Base-by-base conservation (phyloP, 805 yeast genomes). In the Saccharomycopsis fibuligera region DNA sequence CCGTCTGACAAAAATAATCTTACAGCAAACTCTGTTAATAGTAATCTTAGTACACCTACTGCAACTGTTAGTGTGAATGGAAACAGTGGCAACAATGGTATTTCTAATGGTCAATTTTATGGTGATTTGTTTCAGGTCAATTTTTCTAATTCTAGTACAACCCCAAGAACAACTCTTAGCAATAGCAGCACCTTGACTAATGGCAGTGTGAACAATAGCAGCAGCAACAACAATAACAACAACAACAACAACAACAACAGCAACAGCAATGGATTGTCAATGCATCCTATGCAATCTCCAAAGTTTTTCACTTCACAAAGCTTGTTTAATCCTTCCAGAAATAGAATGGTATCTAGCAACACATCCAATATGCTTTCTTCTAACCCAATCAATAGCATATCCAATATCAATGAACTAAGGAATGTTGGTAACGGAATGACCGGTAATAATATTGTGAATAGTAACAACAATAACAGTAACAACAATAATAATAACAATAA, bases 341-440 rank as follows among this genome's bases (percentile, higher is more conserved):
- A n/a, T n/a, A n/a, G n/a, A n/a, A n/a, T n/a, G n/a, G n/a, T n/a
- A n/a, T n/a, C n/a, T n/a, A n/a, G n/a, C n/a, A n/a, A n/a, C n/a
- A n/a, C n/a, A n/a, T n/a, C n/a, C n/a, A n/a, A n/a, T n/a, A n/a
- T n/a, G n/a, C n/a, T n/a, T n/a, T n/a, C n/a, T n/a, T n/a, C n/a
- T n/a, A n/a, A n/a, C n/a, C n/a, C n/a, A n/a, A n/a, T n/a, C n/a
- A n/a, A n/a, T n/a, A n/a, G n/a, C n/a, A n/a, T n/a, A n/a, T n/a
- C n/a, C n/a, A n/a, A n/a, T n/a, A n/a, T n/a, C n/a, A n/a, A n/a
- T n/a, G n/a, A n/a, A n/a, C n/a, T n/a, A n/a, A n/a, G n/a, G n/a
- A n/a, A 12, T 51, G 39, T 31, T 53, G 44, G 31, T 55, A 53
- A 16, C 54, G 47, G 21, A 55, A 48, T 40, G 47, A 46, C 25